phyloP scores from a whole-genome alignment of 1,284 basidiomycete genomes.

The Apiotrichum montevideense region DNA sequence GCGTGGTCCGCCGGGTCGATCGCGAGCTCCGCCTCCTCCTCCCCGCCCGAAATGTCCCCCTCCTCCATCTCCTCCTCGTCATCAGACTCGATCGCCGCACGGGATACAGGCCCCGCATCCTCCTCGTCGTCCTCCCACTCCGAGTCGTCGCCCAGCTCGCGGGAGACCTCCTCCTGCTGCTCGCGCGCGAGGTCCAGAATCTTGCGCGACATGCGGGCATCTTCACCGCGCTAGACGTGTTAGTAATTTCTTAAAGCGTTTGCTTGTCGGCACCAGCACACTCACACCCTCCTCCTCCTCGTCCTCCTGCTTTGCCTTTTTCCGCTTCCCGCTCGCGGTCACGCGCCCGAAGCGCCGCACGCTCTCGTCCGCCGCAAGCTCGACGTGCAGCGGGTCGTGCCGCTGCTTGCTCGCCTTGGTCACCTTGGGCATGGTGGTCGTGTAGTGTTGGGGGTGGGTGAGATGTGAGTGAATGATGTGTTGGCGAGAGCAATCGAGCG shows the following conservation, averaged over 20 bases:
- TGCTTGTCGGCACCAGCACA: neutral
- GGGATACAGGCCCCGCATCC: constrained; percentile 23
- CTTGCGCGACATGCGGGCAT: constrained; percentile 76
- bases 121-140: constrained; percentile 47
- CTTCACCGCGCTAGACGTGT: constrained; percentile 59
- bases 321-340: constrained; percentile 62
- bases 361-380: constrained; percentile 68
- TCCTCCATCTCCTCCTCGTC: constrained; percentile 43
- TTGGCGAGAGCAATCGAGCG: neutral
- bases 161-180: constrained; percentile 84
- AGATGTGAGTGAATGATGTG: neutral
- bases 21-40: constrained; percentile 60
- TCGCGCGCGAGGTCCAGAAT: constrained; percentile 89
- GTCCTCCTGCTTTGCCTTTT: constrained; percentile 52
- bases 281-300: constrained; percentile 55
- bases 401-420: constrained; percentile 38
- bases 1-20: constrained; percentile 82
- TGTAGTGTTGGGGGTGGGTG: constrained; percentile 1
- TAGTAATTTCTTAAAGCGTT: no score
- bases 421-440: constrained; percentile 37
- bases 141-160: constrained; percentile 49
- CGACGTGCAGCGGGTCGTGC: constrained; percentile 78
- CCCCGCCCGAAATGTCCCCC: constrained; percentile 43
- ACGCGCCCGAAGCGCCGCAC: constrained; percentile 70
- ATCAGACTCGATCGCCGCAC: constrained; percentile 25